Conservation (phyloP, 306 rosid species). For the Vigna angularis region DNA sequence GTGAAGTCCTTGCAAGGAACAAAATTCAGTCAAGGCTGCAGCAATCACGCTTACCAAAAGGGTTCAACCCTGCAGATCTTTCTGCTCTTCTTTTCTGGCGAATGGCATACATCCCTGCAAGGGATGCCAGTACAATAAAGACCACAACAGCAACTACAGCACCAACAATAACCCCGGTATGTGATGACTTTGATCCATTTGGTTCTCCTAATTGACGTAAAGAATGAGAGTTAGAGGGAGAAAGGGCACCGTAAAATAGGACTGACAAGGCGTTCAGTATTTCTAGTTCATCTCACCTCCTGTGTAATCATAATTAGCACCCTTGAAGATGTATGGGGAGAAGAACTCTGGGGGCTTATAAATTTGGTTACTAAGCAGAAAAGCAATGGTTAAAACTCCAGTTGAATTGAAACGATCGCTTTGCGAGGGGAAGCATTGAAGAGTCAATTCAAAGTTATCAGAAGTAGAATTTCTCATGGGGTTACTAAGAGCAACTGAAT, state of each 20-base stretch:
- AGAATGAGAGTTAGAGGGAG: conserved; percentile 30
- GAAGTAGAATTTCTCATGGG: conserved; percentile 36
- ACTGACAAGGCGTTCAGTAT: conserved; percentile 19
- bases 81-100: conserved; percentile 61
- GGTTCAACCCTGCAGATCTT: conserved; percentile 55
- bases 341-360: conserved; percentile 53
- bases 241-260: conserved; percentile 29
- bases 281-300: conserved; percentile 53
- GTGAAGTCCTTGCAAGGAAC: conserved; percentile 21
- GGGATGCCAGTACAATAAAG: conserved; percentile 56
- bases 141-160: conserved; percentile 64
- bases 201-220: conserved; percentile 28
- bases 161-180: conserved; percentile 59
- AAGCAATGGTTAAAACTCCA: conserved; percentile 54
- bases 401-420: conserved; percentile 60
- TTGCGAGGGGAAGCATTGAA: conserved; percentile 65
- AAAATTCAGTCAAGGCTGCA: conserved; percentile 37
- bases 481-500: conserved; percentile 63
- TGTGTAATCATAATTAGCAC: conserved; percentile 21
- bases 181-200: conserved; percentile 42
- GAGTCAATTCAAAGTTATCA: conserved; percentile 52
- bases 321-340: conserved; percentile 60
- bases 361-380: conserved; percentile 65
- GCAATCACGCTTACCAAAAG: conserved; percentile 50
- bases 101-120: conserved; percentile 66